Conservation (phyloP, 805 yeast species). For the Candida nonsorbophila region DNA sequence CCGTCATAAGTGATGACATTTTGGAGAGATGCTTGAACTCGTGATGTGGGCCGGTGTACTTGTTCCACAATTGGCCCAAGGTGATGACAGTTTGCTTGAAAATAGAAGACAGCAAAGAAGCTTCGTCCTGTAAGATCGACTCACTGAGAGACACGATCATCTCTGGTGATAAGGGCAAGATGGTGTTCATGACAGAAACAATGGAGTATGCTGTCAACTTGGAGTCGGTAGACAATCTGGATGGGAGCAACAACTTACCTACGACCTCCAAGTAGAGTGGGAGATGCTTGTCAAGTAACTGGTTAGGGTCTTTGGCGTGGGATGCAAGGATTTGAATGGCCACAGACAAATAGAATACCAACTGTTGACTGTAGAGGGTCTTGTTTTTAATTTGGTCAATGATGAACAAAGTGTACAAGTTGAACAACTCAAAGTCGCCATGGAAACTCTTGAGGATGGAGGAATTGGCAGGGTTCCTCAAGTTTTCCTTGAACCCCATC, state of each 20-base stretch:
- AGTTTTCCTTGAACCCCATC: conserved; percentile 56
- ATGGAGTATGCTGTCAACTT: conserved; percentile 83
- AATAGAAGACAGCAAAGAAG: conserved; percentile 13
- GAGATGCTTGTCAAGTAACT: conserved; percentile 42
- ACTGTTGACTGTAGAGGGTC: conserved; percentile 59
- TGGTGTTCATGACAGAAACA: conserved; percentile 69
- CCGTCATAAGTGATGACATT: too few species aligned
- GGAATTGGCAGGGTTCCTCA: conserved; percentile 59
- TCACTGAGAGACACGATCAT: conserved; percentile 27
- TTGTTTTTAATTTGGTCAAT: conserved; percentile 45
- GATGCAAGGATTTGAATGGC: conserved; percentile 67
- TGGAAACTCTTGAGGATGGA: conserved; percentile 68
- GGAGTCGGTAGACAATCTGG: conserved; percentile 41
- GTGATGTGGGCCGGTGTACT: too few species aligned
- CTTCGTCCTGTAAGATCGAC: conserved; percentile 18
- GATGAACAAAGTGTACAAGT: conserved; percentile 57
- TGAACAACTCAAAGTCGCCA: conserved; percentile 61
- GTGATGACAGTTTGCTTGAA: conserved; percentile 31
- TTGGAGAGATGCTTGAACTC: too few species aligned
- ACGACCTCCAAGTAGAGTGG: conserved; percentile 56
- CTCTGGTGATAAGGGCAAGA: conserved; percentile 49
- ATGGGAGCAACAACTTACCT: conserved; percentile 44
- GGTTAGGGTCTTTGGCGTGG: conserved; percentile 39
- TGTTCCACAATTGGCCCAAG: conserved; percentile 36
- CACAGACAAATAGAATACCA: conserved; percentile 74